Conservation (phyloP, 2,329 filamentous ascomycete genomes). For the Beauveria asiatica region DNA sequence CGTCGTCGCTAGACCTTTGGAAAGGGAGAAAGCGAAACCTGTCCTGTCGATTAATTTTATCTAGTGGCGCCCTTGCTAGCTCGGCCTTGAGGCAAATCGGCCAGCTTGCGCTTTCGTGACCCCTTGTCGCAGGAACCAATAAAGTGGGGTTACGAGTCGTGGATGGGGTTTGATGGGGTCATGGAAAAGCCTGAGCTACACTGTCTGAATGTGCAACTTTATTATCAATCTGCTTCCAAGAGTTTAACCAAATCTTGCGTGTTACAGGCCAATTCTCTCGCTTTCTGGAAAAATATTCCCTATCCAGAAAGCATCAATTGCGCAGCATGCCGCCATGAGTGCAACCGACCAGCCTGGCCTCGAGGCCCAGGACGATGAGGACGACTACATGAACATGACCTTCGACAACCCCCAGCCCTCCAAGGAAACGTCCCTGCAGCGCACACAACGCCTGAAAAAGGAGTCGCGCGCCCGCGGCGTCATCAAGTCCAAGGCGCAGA, state of each 20-base stretch:
- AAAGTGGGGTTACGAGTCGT: neutral
- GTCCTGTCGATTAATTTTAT: neutral
- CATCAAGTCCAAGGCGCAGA: constrained; percentile 74
- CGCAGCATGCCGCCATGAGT: constrained; percentile 8
- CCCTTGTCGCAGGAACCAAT: constrained; percentile 3
- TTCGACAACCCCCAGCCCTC: constrained; percentile 59
- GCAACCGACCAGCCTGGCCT: neutral
- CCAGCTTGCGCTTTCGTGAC: constrained; percentile 8
- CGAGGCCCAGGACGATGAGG: constrained; percentile 57
- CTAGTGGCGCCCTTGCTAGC: constrained; percentile 3
- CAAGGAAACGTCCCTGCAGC: constrained; percentile 45
- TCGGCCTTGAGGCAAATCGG: neutral
- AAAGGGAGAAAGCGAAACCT: neutral
- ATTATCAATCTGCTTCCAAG: too few relatives aligned
- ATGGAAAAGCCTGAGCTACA: too few relatives aligned
- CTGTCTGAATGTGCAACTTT: too few relatives aligned
- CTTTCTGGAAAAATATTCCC: too few relatives aligned
- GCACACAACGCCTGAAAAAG: constrained; percentile 43
- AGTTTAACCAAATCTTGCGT: too few relatives aligned
- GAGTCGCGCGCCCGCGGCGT: constrained; percentile 61
- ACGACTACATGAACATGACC: constrained; percentile 97
- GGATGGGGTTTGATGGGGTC: too few relatives aligned
- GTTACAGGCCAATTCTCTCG: too few relatives aligned
- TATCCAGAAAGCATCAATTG: neutral
- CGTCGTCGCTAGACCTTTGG: neutral